phyloP scores from a whole-genome alignment of 2,329 filamentous ascomycete species.

The Lasiodiplodia gonubiensis region DNA sequence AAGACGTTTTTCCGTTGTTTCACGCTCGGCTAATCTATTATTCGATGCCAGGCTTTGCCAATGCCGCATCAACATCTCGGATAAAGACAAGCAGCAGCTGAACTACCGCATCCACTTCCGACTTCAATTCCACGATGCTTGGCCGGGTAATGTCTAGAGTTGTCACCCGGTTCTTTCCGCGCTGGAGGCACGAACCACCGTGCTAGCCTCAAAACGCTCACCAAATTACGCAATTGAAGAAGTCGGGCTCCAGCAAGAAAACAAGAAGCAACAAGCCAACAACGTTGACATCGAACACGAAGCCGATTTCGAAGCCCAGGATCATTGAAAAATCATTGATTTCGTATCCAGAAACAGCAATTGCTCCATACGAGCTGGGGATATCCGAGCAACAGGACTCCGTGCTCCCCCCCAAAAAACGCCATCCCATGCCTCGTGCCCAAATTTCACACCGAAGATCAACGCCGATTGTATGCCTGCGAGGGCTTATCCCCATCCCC shows the following conservation, averaged over 20 bases:
- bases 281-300: background rate
- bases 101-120: background rate
- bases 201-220: background rate
- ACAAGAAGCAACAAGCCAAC: background rate
- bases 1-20: background rate
- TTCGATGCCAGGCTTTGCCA: background rate
- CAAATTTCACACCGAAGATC: no score
- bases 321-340: background rate
- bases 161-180: constrained; percentile 16
- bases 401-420: background rate
- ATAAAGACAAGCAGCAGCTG: background rate
- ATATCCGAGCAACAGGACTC: constrained; percentile 10
- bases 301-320: background rate
- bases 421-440: background rate
- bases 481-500: no score
- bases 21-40: background rate
- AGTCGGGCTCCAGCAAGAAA: background rate
- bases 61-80: background rate
- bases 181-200: background rate
- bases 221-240: background rate
- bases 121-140: background rate
- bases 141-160: constrained; percentile 3
- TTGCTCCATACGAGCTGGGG: constrained; percentile 20
- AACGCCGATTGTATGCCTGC: no score
- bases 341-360: background rate